Percentiles rank a stretch among this genome's conserved stretches.
Conservation (phyloP, 2,329 filamentous ascomycete species). For the Alternaria sp. region DNA sequence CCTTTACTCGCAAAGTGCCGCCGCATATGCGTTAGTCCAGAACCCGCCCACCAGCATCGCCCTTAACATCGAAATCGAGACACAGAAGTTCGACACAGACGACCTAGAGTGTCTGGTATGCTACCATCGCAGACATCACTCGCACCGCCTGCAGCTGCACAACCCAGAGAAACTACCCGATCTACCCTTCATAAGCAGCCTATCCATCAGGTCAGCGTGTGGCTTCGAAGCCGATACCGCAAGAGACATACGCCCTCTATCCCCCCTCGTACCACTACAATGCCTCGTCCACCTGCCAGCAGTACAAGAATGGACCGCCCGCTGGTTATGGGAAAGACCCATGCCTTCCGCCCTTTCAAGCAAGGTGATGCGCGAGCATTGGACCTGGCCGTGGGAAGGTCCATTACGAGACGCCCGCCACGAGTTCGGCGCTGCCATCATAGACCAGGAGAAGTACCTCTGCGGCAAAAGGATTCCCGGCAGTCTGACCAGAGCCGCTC, state of each 20-base stretch:
- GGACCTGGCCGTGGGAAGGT: conserved; percentile 16
- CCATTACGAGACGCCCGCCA: conserved; percentile 19
- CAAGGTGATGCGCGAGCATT: conserved; percentile 16
- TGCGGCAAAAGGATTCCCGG: conserved; percentile 11
- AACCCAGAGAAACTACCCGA: conserved; percentile 14
- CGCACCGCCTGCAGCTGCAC: conserved; percentile 14
- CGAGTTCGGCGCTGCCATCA: conserved; percentile 18
- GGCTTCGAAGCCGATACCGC: conserved; percentile 2
- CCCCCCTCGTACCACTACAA: conserved; percentile 16
- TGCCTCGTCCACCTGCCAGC: conserved; percentile 15
- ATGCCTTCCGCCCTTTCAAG: conserved; percentile 13
- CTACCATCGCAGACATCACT: conserved; percentile 15
- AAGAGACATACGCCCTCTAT: conserved; percentile 20
- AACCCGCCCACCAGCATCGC: conserved; percentile 13
- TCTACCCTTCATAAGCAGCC: conserved; percentile 11
- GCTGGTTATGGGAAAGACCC: conserved; percentile 17
- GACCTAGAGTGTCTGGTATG: conserved; percentile 7
- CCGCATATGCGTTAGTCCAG: conserved; percentile 1
- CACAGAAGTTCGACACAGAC: conserved; percentile 11
- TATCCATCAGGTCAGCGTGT: not conserved
- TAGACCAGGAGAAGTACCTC: conserved; percentile 13
- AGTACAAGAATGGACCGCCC: conserved; percentile 14
- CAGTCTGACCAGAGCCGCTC: conserved; percentile 11
- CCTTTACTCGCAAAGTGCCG: conserved; percentile 9
- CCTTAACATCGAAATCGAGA: conserved; percentile 9